phyloP scores from a whole-genome alignment of 2,329 filamentous ascomycete species.

The Coniochaeta sp. region DNA sequence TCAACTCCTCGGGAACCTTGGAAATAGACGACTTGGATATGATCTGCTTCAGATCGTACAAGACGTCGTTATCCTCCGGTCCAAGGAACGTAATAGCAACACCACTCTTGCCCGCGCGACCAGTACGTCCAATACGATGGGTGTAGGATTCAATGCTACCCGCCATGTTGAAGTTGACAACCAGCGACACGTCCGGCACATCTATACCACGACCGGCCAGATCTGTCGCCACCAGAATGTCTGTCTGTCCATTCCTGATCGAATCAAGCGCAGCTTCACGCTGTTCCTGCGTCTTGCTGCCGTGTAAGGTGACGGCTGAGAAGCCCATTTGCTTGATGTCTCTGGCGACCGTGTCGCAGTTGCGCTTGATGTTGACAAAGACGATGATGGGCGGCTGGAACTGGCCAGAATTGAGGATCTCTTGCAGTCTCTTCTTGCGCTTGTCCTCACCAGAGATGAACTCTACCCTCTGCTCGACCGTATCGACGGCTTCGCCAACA shows the following conservation, averaged over 20 bases:
- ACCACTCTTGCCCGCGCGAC: constrained; percentile 94
- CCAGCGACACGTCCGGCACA: constrained; percentile 85
- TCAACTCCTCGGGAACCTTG: constrained; percentile 83
- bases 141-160: constrained; percentile 89
- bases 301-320: constrained; percentile 83
- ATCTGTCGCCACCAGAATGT: constrained; percentile 93
- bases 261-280: constrained; percentile 84
- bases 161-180: constrained; percentile 99
- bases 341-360: constrained; percentile 89
- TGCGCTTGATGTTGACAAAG: constrained; percentile 99
- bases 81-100: constrained; percentile 93
- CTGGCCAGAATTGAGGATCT: constrained; percentile 74
- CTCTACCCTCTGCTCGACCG: constrained; percentile 94
- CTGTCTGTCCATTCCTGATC: constrained; percentile 71
- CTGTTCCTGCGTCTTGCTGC: constrained; percentile 95
- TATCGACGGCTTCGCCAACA: constrained; percentile 90
- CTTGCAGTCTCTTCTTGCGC: constrained; percentile 88
- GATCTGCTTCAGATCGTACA: constrained; percentile 96
- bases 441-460: constrained; percentile 88
- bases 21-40: constrained; percentile 83
- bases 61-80: constrained; percentile 77
- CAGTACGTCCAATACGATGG: constrained; percentile 92
- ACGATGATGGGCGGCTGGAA: constrained; percentile 92
- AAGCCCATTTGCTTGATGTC: constrained; percentile 95
- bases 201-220: constrained; percentile 96